Conservation (phyloP, 352 stramenopile species). For the Globisporangium camurandrum region DNA sequence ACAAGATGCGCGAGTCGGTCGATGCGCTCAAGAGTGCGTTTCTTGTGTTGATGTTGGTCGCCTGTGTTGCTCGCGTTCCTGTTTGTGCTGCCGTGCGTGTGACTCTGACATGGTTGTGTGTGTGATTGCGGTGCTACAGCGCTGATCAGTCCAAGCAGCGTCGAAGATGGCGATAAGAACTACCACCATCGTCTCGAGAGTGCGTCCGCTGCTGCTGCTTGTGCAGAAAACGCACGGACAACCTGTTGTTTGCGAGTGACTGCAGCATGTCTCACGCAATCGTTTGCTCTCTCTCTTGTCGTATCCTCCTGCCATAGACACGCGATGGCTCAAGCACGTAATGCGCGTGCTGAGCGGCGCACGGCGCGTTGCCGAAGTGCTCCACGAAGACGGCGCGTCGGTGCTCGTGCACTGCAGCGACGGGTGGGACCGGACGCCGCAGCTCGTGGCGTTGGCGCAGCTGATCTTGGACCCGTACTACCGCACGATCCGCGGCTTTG, state of each 20-base stretch:
- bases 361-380: conserved; percentile 62
- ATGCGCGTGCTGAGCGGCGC: conserved; percentile 81
- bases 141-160: conserved; percentile 69
- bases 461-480: conserved; percentile 85
- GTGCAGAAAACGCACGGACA: neutral
- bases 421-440: conserved; percentile 82
- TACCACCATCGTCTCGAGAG: conserved; percentile 85
- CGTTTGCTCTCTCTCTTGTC: neutral
- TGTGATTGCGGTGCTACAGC: conserved; percentile 25
- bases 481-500: conserved; percentile 78
- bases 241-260: too few relatives aligned
- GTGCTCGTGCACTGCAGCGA: conserved; percentile 86
- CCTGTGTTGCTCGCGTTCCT: too few relatives aligned
- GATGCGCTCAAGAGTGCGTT: conserved; percentile 70
- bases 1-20: conserved; percentile 96
- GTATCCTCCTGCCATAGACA: conserved; percentile 58
- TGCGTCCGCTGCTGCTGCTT: too few relatives aligned
- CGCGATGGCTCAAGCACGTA: conserved; percentile 95
- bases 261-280: too few relatives aligned
- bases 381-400: conserved; percentile 77
- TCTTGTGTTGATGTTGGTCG: neutral
- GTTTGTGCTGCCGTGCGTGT: too few relatives aligned
- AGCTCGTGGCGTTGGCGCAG: conserved; percentile 73
- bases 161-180: conserved; percentile 83
- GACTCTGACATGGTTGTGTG: too few relatives aligned